These are phyloP conservation scores for Acephala macrosclerotiorum DNA, from an alignment of 2,329 filamentous ascomycete genomes.

Conservation along the genomic window DNA sequence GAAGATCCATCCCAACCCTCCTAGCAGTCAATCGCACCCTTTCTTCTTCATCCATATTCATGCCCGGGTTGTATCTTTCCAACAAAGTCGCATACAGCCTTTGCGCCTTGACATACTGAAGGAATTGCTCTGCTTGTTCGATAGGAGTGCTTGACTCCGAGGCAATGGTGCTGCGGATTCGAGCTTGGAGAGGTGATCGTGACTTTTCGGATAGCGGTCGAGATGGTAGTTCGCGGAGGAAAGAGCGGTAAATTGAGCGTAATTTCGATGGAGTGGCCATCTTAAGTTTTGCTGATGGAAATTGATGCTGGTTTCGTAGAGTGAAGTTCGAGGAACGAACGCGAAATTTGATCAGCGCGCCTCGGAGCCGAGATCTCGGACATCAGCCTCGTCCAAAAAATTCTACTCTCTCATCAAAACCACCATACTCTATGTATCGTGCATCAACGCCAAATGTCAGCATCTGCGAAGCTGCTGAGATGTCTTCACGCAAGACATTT, in stretches of 20 bases:
- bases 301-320: constrained; percentile 12
- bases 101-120: constrained; percentile 86
- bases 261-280: constrained; percentile 55
- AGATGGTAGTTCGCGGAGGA: constrained; percentile 88
- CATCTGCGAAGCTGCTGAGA: constrained; percentile 21
- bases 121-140: constrained; percentile 75
- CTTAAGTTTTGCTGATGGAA: constrained; percentile 15
- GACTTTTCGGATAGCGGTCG: constrained; percentile 58
- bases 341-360: neutral
- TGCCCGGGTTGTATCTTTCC: constrained; percentile 93
- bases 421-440: constrained; percentile 8
- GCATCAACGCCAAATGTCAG: constrained; percentile 21
- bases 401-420: neutral
- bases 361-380: neutral
- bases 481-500: constrained; percentile 17
- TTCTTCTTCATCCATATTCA: constrained; percentile 87
- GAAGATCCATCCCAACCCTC: constrained; percentile 90
- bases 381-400: constrained; percentile 13
- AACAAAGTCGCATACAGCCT: constrained; percentile 80
- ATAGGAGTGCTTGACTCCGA: constrained; percentile 42
- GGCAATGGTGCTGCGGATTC: constrained; percentile 70
- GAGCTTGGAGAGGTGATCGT: constrained; percentile 73
- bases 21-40: constrained; percentile 82
- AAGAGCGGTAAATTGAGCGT: constrained; percentile 84
- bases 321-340: neutral